Percentiles rank a stretch among this genome's conserved stretches.
Evolutionary conservation across 2,329 filamentous ascomycete genomes (phyloP).

Genomic region (Onygenales sp.): DNA sequence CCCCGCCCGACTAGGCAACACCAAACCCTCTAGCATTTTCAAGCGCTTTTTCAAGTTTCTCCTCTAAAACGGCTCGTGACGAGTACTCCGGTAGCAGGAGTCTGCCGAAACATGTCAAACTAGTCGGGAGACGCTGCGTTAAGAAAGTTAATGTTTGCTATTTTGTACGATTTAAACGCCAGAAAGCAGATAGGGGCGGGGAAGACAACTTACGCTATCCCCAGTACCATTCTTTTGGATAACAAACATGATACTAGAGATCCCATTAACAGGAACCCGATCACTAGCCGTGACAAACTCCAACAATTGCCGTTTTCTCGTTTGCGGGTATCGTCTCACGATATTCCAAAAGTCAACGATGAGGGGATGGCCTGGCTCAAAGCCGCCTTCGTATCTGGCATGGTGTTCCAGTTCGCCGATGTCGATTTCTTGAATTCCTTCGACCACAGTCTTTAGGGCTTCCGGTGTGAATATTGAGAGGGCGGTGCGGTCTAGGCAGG

Average conservation of each 20-base stretch:
- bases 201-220: constrained; percentile 31
- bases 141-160: not conserved
- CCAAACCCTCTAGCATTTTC: constrained; percentile 87
- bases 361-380: constrained; percentile 57
- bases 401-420: constrained; percentile 60
- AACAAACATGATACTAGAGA: constrained; percentile 71
- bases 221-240: constrained; percentile 68
- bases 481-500: constrained; percentile 61
- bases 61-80: constrained; percentile 57
- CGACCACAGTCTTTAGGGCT: constrained; percentile 66
- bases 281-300: constrained; percentile 95
- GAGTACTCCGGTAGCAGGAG: constrained; percentile 76
- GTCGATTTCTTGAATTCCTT: constrained; percentile 75
- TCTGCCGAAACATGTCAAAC: constrained; percentile 87
- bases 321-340: constrained; percentile 53
- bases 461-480: constrained; percentile 62
- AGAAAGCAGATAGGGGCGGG: not conserved
- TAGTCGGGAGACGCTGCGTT: constrained; percentile 58
- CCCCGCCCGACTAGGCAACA: constrained; percentile 47
- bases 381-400: constrained; percentile 70
- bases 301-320: constrained; percentile 65
- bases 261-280: constrained; percentile 77
- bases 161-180: not conserved
- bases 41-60: constrained; percentile 74
- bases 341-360: constrained; percentile 79